Evolutionary conservation across 768 basidiomycete species (phyloP).

Genomic region (Auricularia heimuer): DNA sequence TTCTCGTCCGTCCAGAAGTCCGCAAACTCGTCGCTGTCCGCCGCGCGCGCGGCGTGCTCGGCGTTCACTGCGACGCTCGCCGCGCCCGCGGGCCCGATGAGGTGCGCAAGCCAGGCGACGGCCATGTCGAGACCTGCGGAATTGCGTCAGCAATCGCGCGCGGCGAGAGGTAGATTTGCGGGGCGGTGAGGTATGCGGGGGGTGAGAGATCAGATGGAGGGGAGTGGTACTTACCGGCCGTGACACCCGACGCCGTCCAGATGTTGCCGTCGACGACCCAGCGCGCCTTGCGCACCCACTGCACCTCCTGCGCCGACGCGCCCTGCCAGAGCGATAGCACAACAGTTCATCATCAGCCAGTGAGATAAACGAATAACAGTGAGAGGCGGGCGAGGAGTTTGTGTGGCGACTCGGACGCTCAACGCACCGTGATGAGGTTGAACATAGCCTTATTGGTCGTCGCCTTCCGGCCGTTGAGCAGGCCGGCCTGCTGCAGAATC

Average conservation of each 20-base stretch:
- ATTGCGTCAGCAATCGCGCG: neutral
- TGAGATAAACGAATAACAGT: too few species aligned
- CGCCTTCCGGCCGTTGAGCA: neutral
- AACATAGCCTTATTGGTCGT: neutral
- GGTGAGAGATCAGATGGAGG: neutral
- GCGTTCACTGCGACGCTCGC: neutral
- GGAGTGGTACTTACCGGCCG: neutral
- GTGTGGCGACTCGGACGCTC: too few species aligned
- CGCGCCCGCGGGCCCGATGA: neutral
- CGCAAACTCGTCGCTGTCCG: conserved; percentile 19
- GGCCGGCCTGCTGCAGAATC: neutral
- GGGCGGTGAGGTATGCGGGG: too few species aligned
- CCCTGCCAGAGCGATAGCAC: too few species aligned
- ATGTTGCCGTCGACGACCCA: conserved; percentile 3
- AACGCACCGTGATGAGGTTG: neutral
- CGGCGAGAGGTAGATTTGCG: too few species aligned
- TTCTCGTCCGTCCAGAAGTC: too few species aligned
- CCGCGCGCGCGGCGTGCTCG: conserved; percentile 9
- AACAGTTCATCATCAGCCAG: too few species aligned
- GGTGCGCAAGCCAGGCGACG: neutral
- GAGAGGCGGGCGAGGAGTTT: too few species aligned
- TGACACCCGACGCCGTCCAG: neutral
- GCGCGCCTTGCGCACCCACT: neutral
- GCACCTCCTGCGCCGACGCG: conserved; percentile 1
- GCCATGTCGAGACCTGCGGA: neutral